Conservation (phyloP, 2,329 filamentous ascomycete species). For the Exophiala viscosa region DNA sequence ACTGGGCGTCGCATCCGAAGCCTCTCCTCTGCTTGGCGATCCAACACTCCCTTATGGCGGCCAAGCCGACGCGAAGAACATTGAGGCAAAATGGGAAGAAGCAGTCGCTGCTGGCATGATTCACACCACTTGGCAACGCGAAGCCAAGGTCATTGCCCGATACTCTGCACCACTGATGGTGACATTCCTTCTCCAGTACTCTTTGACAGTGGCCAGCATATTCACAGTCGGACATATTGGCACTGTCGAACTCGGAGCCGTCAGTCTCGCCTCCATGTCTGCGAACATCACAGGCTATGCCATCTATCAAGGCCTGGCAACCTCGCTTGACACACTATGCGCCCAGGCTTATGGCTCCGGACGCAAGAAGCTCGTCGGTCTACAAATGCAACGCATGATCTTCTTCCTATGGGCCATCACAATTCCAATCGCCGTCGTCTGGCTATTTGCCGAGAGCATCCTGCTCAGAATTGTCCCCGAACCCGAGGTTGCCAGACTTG, state of each 20-base stretch:
- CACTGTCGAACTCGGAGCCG: slow-evolving; percentile 64
- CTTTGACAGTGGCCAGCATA: slow-evolving; percentile 75
- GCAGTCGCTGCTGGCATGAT: slow-evolving; percentile 78
- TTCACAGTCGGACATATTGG: slow-evolving; percentile 75
- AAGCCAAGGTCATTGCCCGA: slow-evolving; percentile 72
- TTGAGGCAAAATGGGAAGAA: slow-evolving; percentile 77
- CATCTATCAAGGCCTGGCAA: slow-evolving; percentile 71
- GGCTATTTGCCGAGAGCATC: slow-evolving; percentile 65
- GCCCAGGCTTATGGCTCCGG: slow-evolving; percentile 92
- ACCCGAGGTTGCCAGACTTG: slow-evolving; percentile 64
- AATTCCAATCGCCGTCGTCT: slow-evolving; percentile 68
- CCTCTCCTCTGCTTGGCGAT: slow-evolving; percentile 47
- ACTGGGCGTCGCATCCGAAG: slow-evolving; percentile 39
- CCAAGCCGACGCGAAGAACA: slow-evolving; percentile 51
- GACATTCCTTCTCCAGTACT: slow-evolving; percentile 78
- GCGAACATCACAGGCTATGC: slow-evolving; percentile 74
- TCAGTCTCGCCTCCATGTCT: slow-evolving; percentile 71
- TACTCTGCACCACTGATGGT: slow-evolving; percentile 69
- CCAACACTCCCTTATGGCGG: slow-evolving; percentile 43
- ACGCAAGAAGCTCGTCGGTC: slow-evolving; percentile 78
- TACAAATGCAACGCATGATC: slow-evolving; percentile 78
- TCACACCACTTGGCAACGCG: slow-evolving; percentile 85
- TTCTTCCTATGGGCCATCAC: slow-evolving; percentile 70
- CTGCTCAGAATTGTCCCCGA: slow-evolving; percentile 68
- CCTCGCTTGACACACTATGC: slow-evolving; percentile 86